Percentiles rank a stretch among this genome's conserved stretches.
Evolutionary conservation across 1,139 yeast genomes (phyloP).

Genomic region (Nakaseomyces kungkrabaensis): DNA sequence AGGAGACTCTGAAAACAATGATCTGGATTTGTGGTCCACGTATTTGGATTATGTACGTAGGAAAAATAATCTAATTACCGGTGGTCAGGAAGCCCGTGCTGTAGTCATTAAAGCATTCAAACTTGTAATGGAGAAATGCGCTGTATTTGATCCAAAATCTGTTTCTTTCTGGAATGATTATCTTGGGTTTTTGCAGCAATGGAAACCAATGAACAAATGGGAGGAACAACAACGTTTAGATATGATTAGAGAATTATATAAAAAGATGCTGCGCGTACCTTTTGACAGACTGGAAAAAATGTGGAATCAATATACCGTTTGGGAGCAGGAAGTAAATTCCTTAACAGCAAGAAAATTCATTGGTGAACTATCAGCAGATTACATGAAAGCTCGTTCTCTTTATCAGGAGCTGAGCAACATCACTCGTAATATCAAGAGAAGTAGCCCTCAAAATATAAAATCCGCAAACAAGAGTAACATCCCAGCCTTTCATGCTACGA

Average conservation of each 20-base stretch:
- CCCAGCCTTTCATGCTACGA: constrained; percentile 25
- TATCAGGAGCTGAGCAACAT: constrained; percentile 59
- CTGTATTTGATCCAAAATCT: constrained; percentile 68
- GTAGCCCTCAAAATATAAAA: constrained; percentile 23
- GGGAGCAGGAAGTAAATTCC: constrained; percentile 71
- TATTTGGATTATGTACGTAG: constrained; percentile 75
- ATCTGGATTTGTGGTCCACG: constrained; percentile 48
- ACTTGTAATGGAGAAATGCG: constrained; percentile 59
- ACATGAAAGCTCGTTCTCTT: constrained; percentile 81
- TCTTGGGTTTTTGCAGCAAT: constrained; percentile 62
- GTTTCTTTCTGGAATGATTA: constrained; percentile 77
- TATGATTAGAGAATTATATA: constrained; percentile 63
- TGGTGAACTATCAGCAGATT: constrained; percentile 74
- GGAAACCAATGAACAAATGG: constrained; percentile 76
- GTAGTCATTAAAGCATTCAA: constrained; percentile 76
- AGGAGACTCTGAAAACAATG: constrained; percentile 25
- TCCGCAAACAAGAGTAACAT: constrained; percentile 33
- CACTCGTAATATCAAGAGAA: constrained; percentile 38
- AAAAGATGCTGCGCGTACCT: constrained; percentile 62
- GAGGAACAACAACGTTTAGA: constrained; percentile 81
- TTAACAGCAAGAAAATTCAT: constrained; percentile 78
- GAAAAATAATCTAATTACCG: constrained; percentile 68
- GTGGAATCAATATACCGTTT: constrained; percentile 74
- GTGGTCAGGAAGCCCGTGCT: constrained; percentile 76
- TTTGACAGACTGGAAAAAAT: constrained; percentile 61